Conservation (phyloP, 768 basidiomycete genomes). For the Termitomyces sp. region DNA sequence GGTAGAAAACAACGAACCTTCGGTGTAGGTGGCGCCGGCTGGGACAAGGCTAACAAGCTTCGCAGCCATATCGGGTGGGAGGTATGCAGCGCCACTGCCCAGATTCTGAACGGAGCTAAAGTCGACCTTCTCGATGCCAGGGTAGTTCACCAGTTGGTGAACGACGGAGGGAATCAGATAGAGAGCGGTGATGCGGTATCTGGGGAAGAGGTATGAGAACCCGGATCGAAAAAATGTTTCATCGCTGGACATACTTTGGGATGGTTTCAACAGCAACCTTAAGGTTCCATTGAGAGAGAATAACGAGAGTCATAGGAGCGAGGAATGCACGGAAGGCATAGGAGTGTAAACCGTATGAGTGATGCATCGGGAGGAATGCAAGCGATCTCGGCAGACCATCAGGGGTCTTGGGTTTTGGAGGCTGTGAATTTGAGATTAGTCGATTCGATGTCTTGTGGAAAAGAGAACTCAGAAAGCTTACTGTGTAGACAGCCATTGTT, state of each 20-base stretch:
- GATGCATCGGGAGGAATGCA: constrained; percentile 67
- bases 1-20: constrained; percentile 39
- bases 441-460: background rate
- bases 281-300: constrained; percentile 63
- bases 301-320: constrained; percentile 43
- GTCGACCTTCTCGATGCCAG: constrained; percentile 46
- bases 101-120: constrained; percentile 47
- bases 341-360: constrained; percentile 60
- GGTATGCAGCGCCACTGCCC: constrained; percentile 63
- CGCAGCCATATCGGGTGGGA: constrained; percentile 53
- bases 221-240: background rate
- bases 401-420: constrained; percentile 37
- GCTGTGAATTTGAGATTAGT: constrained; percentile 25
- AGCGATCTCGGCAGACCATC: constrained; percentile 48
- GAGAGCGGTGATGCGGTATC: constrained; percentile 53
- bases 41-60: constrained; percentile 40
- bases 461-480: constrained; percentile 23
- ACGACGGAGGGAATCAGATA: constrained; percentile 61
- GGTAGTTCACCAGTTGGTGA: constrained; percentile 64
- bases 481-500: constrained; percentile 34
- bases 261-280: constrained; percentile 51
- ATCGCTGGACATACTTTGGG: constrained; percentile 47
- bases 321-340: constrained; percentile 50
- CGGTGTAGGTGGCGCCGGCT: constrained; percentile 30
- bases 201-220: constrained; percentile 22